Conservation (phyloP, 176 grass and related monocot species). For the Bromus sterilis region DNA sequence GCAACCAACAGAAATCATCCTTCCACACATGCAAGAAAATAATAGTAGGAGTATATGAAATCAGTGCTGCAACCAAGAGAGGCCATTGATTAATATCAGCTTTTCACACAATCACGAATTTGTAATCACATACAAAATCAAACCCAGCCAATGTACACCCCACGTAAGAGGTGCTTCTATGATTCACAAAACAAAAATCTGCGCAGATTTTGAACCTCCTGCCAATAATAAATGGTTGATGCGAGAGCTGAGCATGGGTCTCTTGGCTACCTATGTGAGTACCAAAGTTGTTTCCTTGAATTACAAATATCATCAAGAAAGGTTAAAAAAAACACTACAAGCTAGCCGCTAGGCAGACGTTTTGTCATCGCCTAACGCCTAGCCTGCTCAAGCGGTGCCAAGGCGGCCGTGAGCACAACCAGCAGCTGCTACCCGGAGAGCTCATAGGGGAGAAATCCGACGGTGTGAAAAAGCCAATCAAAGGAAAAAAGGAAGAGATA, state of each 20-base stretch:
- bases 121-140: background rate
- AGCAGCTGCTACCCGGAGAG: background rate
- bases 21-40: background rate
- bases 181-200: background rate
- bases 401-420: background rate
- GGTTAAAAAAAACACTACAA: background rate
- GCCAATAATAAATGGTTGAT: too few relatives aligned
- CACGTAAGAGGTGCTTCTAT: background rate
- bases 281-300: background rate
- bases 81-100: background rate
- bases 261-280: background rate
- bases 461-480: background rate
- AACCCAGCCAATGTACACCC: background rate
- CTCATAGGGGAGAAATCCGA: background rate
- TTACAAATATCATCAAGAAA: background rate
- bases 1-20: background rate
- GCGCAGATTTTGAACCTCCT: background rate
- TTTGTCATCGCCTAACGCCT: background rate
- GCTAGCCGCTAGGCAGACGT: too few relatives aligned
- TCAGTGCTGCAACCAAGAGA: constrained; percentile 2
- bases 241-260: background rate
- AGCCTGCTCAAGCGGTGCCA: background rate
- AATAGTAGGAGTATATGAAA: background rate
- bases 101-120: background rate
- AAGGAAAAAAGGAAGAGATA: background rate